Percentiles rank a stretch among this genome's conserved stretches.
Evolutionary conservation across 352 stramenopile genomes (phyloP).

Genomic region (Phytophthora rubi): DNA sequence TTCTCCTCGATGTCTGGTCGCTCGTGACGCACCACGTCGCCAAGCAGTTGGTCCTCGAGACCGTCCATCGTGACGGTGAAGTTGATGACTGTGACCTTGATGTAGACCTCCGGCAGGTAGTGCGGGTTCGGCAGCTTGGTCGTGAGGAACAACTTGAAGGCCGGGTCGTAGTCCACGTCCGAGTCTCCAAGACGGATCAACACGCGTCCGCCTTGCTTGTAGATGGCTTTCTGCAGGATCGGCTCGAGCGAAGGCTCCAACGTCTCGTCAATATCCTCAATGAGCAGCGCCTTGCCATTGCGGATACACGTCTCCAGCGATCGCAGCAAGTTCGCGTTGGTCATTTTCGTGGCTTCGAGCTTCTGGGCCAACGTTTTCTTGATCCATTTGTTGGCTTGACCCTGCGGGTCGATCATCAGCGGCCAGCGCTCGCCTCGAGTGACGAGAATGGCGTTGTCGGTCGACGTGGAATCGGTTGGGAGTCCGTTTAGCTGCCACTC

Average conservation of each 20-base stretch:
- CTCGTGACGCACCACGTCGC: constrained; percentile 92
- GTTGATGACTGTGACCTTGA: constrained; percentile 97
- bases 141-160: constrained; percentile 93
- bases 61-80: constrained; percentile 96
- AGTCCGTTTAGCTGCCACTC: constrained; percentile 94
- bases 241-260: constrained; percentile 93
- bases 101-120: constrained; percentile 95
- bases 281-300: constrained; percentile 89
- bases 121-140: constrained; percentile 95
- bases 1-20: constrained; percentile 94
- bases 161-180: constrained; percentile 93
- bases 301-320: constrained; percentile 93
- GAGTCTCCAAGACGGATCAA: constrained; percentile 92
- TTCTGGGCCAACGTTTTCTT: constrained; percentile 85
- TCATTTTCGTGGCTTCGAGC: constrained; percentile 91
- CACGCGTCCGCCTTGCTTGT: constrained; percentile 88
- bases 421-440: constrained; percentile 92
- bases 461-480: constrained; percentile 92
- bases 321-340: constrained; percentile 89
- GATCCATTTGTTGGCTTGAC: constrained; percentile 95
- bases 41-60: constrained; percentile 93
- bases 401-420: constrained; percentile 95
- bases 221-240: constrained; percentile 93
- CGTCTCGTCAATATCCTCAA: constrained; percentile 94
- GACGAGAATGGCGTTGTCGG: constrained; percentile 93